A percentile compares a stretch with the other conserved stretches of the same genome.
Evolutionary conservation across 108 stramenopile genomes (phyloP).

Genomic region (Schizochytrium sp.): DNA sequence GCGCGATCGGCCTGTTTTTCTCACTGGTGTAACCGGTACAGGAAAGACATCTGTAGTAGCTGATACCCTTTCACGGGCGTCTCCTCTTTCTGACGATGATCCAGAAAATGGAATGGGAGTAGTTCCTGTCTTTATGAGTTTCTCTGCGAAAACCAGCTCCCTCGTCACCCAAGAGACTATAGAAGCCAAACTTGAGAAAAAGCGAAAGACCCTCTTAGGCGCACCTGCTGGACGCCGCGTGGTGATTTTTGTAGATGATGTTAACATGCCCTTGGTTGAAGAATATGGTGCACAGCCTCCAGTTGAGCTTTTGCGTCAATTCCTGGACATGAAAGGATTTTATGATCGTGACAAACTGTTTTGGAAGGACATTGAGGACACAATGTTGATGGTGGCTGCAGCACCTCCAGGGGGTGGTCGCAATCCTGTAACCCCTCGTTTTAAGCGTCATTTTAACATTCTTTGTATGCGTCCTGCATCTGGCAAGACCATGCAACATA

Average conservation of each 20-base stretch:
- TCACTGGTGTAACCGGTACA: slow-evolving; percentile 81
- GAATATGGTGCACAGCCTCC: slow-evolving; percentile 82
- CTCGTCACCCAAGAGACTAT: slow-evolving; percentile 76
- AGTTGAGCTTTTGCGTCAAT: slow-evolving; percentile 80
- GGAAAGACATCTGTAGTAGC: slow-evolving; percentile 78
- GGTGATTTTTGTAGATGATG: slow-evolving; percentile 80
- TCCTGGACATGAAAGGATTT: slow-evolving; percentile 81
- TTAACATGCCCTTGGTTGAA: slow-evolving; percentile 81
- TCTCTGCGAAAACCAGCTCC: slow-evolving; percentile 76
- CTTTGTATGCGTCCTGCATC: slow-evolving; percentile 78
- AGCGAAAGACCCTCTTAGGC: slow-evolving; percentile 78
- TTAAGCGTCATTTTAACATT: slow-evolving; percentile 80
- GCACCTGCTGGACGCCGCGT: slow-evolving; percentile 74
- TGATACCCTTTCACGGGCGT: slow-evolving; percentile 57
- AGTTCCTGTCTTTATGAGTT: slow-evolving; percentile 75
- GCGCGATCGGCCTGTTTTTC: slow-evolving; percentile 75
- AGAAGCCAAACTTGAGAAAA: slow-evolving; percentile 80
- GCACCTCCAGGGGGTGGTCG: slow-evolving; percentile 81
- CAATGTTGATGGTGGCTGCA: slow-evolving; percentile 75
- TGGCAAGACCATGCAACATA: slow-evolving; percentile 69
- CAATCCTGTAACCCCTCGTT: slow-evolving; percentile 76
- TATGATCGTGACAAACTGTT: slow-evolving; percentile 84
- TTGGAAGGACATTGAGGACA: slow-evolving; percentile 81
- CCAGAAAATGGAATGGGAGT: slow-evolving; percentile 71
- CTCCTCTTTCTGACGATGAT: slow-evolving; percentile 62